Base-by-base conservation (phyloP, 2,329 filamentous ascomycete genomes). In the Neonectria sp. region DNA sequence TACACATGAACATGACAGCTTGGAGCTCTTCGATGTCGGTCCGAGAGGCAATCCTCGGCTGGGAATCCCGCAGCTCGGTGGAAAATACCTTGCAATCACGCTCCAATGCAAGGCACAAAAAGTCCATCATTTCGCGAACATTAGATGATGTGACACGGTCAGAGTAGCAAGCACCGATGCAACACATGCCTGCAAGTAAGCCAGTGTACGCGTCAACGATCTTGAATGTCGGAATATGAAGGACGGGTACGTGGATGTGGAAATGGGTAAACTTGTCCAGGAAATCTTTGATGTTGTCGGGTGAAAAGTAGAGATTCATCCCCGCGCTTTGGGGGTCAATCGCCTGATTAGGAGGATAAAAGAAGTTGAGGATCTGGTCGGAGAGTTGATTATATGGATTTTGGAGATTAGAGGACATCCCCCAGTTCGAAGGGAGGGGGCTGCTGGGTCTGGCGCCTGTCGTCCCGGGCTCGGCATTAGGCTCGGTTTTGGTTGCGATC, bases 81-180 rank as follows among this genome's bases (percentile, higher is more conserved):
- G 61, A 66, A 43, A 81, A 79, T 57, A 87, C 64, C 79, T 83
- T 79, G 84, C 89, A 77, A 56, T 89, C 88, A 55, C 85, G 85
- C 72, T 90, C 83, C 48, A 93, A 84, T 11, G 88, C 88, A 25
- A 84, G 77, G 70, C 88, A 88, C 37, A 91, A 83, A 58, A 89
- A 84, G 65, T 92, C 88, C 86, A 92, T 92, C 79, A 93, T 85
- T 76, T 90, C 88, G 68, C 92, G 89, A 70, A 92, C 90, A 71
- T 92, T 85, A 67, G 85, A 82, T 51, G 90, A 80, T 31, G 84
- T 82, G 68, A 92, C 82, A 68, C 85, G 86, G 60, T 92, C 86
- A 58, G 92, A 93, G 79, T 94, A 95, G 64, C 93, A 92, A 46
- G 92, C 92, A 43, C 92, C 92, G 73, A 93, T 86, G 77, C 90